Base-by-base conservation (phyloP, 139 green algal genomes). In the Raphidocelis subcapitata region DNA sequence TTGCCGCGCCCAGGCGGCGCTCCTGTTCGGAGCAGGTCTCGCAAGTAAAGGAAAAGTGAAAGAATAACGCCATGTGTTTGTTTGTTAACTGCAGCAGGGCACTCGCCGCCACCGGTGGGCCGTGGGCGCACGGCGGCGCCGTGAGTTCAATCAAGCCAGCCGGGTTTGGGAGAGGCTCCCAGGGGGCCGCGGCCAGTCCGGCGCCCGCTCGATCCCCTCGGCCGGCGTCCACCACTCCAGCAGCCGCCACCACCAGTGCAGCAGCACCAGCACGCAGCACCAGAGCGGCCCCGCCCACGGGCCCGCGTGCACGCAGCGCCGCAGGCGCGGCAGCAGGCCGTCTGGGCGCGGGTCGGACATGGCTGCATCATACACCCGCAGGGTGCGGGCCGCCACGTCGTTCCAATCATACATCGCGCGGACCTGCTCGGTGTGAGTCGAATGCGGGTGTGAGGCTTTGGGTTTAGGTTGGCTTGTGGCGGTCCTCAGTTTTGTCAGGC, bases 331-430 rank as follows among this genome's bases (percentile, higher is more conserved):
- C 10, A 88, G 54, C 56, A 85, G 47, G 29, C 49, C 54, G 52
- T 86, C 79, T 18, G 23, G 60, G 23, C 21, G 31, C 29, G 18
- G 54, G 32, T 21, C 65, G 2, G 36, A 28, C 41, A 82, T 35
- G 1, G 74, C 84, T 8, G 26, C 33, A 47, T 84, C 67, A 75
- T 98, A 98, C 36, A 95, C 94, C 1, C 26, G 29, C 60, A 92
- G 85, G 28, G 92, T 97, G 20, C 94, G 83, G 54, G 65, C 41
- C 1, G 95, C 92, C 16, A 99, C 88, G 63, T 90, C 79, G 4
- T 73, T 79, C 93, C 93, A 99, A 81, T 81, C 91, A 85, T 99
- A 99, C 89, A 98, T 96, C 5, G 66, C 62, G 0, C 55, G 36
- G 21, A 95, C 85, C 82, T 90, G 81, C 37, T n/a, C n/a, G n/a